Conservation (phyloP, 2,329 filamentous ascomycete genomes). For the Lachnellula willkommii region DNA sequence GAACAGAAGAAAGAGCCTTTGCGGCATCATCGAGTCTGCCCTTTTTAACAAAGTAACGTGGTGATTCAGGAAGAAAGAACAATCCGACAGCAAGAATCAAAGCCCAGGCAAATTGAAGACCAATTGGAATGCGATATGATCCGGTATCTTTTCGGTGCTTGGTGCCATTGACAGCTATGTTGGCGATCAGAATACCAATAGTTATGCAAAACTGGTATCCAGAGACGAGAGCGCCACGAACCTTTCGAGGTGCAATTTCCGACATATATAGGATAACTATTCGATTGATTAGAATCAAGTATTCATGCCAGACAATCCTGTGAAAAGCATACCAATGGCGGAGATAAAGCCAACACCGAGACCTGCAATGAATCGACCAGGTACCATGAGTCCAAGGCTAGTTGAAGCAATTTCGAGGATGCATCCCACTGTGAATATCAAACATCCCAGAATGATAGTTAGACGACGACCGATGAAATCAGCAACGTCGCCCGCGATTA, state of each 20-base stretch:
- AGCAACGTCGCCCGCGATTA: slow-evolving; percentile 72
- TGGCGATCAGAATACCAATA: slow-evolving; percentile 69
- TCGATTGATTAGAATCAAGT: not conserved
- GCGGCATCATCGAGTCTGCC: slow-evolving; percentile 63
- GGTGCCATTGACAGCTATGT: slow-evolving; percentile 68
- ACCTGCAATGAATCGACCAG: slow-evolving; percentile 70
- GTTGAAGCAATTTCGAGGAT: slow-evolving; percentile 58
- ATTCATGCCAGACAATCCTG: not conserved
- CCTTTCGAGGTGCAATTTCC: slow-evolving; percentile 56
- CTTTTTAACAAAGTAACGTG: slow-evolving; percentile 79
- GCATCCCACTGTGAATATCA: slow-evolving; percentile 32
- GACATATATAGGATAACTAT: slow-evolving; percentile 71
- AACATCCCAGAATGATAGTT: not conserved
- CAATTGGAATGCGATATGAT: slow-evolving; percentile 77
- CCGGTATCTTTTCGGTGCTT: slow-evolving; percentile 55
- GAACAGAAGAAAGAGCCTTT: slow-evolving; percentile 57
- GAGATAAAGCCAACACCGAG: slow-evolving; percentile 77
- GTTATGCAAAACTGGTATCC: slow-evolving; percentile 83
- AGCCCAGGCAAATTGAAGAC: slow-evolving; percentile 75
- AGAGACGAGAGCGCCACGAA: slow-evolving; percentile 73
- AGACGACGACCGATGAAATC: slow-evolving; percentile 42
- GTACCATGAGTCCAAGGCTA: slow-evolving; percentile 41
- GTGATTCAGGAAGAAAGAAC: slow-evolving; percentile 74
- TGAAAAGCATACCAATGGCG: slow-evolving; percentile 46
- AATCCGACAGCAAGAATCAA: slow-evolving; percentile 68